Evolutionary conservation across 306 rosid genomes (phyloP).

Genomic region (Citrullus mucosospermus): DNA sequence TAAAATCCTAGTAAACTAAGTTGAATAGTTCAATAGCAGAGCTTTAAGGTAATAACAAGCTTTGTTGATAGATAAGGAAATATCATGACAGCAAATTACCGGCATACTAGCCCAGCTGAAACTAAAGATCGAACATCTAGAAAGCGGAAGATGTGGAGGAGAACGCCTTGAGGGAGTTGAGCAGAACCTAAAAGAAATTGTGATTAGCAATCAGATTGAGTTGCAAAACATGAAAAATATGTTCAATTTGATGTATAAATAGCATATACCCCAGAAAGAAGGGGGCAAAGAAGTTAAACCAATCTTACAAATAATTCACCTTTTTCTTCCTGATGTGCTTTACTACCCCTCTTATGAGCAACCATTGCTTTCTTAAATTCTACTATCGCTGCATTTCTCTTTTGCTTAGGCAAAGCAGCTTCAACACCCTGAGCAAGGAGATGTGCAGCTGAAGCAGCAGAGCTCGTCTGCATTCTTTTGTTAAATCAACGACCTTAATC

Average conservation of each 20-base stretch:
- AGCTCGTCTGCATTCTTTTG: slow-evolving; percentile 40
- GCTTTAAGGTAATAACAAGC: background rate
- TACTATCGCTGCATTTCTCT: slow-evolving; percentile 44
- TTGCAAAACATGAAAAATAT: background rate
- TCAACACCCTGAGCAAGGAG: slow-evolving; percentile 56
- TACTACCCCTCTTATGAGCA: slow-evolving; percentile 54
- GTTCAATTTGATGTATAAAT: background rate
- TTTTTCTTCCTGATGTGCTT: slow-evolving; percentile 37
- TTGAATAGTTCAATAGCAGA: background rate
- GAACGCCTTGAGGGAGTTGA: slow-evolving; percentile 56
- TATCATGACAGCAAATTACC: slow-evolving; percentile 30
- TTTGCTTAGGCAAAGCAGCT: slow-evolving; percentile 62
- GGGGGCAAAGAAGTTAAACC: background rate
- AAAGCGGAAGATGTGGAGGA: slow-evolving; percentile 53
- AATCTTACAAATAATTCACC: slow-evolving; percentile 27
- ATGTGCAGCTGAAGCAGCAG: slow-evolving; percentile 59
- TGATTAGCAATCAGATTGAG: background rate
- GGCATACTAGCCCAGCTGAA: slow-evolving; percentile 43
- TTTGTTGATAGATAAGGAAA: background rate
- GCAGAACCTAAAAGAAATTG: slow-evolving; percentile 32
- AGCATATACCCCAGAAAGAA: background rate
- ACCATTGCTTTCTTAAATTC: slow-evolving; percentile 77
- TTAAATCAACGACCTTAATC: slow-evolving; percentile 13
- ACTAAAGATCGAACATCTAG: slow-evolving; percentile 58
- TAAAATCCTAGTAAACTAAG: slow-evolving; percentile 1